Evolutionary conservation across 2,329 filamentous ascomycete genomes (phyloP), one percentile per base, ranked within the genome.

Genomic region (Corniculantispora saksenae): DNA sequence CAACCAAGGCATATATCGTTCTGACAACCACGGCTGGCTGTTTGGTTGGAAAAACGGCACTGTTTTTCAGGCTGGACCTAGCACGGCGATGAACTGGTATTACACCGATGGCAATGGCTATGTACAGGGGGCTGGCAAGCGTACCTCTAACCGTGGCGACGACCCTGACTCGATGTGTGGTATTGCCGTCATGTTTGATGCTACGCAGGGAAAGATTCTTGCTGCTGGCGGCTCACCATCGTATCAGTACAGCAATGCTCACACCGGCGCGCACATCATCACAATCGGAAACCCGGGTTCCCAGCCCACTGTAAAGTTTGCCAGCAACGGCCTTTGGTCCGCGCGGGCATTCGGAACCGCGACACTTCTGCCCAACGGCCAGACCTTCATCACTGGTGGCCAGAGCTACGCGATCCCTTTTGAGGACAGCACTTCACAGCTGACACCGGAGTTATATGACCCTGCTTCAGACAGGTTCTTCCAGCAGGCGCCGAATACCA

Each of bases 141-240:
- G 64, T 13, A 54, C 51, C 8, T 59, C 64, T 23, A 54, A 3
- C 76, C 64, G 69, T 0, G 69, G 84, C 5, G 75, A 73, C 25
- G 76, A 76, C 9, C 79, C 81, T 35, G 72, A 78, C 13, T 79
- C 84, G 3, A 88, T 88, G 86, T 81, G 79, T 65, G 86, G 84
- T 15, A 82, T 80, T 56, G 80, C 81, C 6, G 79, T 84, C 66
- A 87, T 88, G 84, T 88, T 83, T 68, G 85, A 88, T 69, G 84
- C 84, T 32, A 80, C 85, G 63, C 79, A 80, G 1, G 85, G 85
- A 38, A 85, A 86, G 71, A 86, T 87, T 38, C 74, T 87, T 2
- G 81, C 83, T 0, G 74, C 79, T 17, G 85, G 86, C 12, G 85
- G 85, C 10, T 73, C 80, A 0, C 74, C 78, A 0, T 74, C 76